Evolutionary conservation across 2,329 filamentous ascomycete species (phyloP).

Genomic region (Exophiala mesophila): DNA sequence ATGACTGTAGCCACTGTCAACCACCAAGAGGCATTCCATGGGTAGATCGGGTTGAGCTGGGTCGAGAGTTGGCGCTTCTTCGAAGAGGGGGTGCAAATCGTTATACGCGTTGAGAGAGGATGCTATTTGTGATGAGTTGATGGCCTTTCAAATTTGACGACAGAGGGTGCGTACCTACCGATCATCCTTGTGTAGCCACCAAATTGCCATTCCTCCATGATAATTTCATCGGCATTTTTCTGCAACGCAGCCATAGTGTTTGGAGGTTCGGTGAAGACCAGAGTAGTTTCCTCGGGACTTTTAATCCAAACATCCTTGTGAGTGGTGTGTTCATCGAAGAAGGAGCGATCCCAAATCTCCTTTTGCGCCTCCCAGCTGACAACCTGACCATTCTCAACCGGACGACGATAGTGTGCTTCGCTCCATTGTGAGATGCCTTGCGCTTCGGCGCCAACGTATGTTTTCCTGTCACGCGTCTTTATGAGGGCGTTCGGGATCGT

Average conservation of each 20-base stretch:
- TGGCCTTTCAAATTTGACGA: conserved; percentile 3
- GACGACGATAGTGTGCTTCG: conserved; percentile 78
- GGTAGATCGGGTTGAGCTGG: conserved; percentile 38
- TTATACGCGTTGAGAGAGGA: conserved; percentile 77
- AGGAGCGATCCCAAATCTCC: conserved; percentile 89
- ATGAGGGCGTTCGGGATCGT: conserved; percentile 85
- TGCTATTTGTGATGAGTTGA: conserved; percentile 41
- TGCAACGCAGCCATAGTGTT: conserved; percentile 78
- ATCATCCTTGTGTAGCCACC: conserved; percentile 73
- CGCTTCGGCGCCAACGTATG: conserved; percentile 75
- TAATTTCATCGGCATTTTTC: conserved; percentile 87
- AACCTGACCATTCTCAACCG: conserved; percentile 89
- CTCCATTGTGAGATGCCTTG: conserved; percentile 80
- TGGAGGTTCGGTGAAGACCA: conserved; percentile 80
- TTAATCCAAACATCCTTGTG: conserved; percentile 43
- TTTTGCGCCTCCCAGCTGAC: conserved; percentile 96
- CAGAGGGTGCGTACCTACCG: conserved; percentile 46
- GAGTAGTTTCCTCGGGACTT: conserved; percentile 73
- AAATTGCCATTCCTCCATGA: conserved; percentile 97
- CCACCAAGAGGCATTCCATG: conserved; percentile 79
- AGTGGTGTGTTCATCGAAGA: conserved; percentile 66
- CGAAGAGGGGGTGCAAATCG: conserved; percentile 66
- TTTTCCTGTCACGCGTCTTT: conserved; percentile 70
- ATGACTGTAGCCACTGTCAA: conserved; percentile 90
- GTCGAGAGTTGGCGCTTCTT: conserved; percentile 43